Base-by-base conservation (phyloP, 139 green algal genomes). In the Chlorella sp. region DNA sequence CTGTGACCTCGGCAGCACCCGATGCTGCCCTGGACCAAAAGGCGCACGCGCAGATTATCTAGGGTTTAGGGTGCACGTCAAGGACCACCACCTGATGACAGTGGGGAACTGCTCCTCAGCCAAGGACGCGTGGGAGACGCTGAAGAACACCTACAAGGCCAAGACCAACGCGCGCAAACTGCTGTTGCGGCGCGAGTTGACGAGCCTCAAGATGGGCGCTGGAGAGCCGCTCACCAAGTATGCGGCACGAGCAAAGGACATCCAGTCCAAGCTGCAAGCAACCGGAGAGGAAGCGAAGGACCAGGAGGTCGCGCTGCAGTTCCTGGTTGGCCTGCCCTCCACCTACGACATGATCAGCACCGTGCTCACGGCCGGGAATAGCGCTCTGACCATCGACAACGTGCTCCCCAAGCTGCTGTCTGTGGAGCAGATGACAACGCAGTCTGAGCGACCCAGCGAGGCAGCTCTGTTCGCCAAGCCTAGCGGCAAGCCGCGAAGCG, bases 111-210 rank as follows among this genome's bases (percentile, higher is more conserved):
- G 60, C 17, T 14, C 7, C 15, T 48, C 60, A 5, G 36, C 60
- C 60, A 67, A 67, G 60, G 4, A 50, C 2, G 60, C 60, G 1
- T 67, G 62, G 62, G 23, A 53, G 8, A 53, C 23, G 15, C 40
- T 69, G 21, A 69, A 69, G 62, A 23, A 2, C 40, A 69, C 62
- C 62, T 69, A 69, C 62, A 2, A 69, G 35, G 62, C 62, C 38
- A 50, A 69, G 62, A 33, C 62, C 38, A 71, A 56, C 42, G 63
- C 63, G 27, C 63, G 63, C 63, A 71, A 71, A 41, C 41, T 58
- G n/a, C 25, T 58, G 25, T 35, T 71, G 63, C 63, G 63, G 63
- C 41, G 41, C 6, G 40, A 35, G 63, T 41, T 71, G 14, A 71
- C 63, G 1, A 40, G 55, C 41, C 63, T 71, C 63, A 71, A 42